A percentile compares a stretch with the other conserved stretches of the same genome.
phyloP scores from a whole-genome alignment of 169 alveolate species.

The Neospora caninum region DNA sequence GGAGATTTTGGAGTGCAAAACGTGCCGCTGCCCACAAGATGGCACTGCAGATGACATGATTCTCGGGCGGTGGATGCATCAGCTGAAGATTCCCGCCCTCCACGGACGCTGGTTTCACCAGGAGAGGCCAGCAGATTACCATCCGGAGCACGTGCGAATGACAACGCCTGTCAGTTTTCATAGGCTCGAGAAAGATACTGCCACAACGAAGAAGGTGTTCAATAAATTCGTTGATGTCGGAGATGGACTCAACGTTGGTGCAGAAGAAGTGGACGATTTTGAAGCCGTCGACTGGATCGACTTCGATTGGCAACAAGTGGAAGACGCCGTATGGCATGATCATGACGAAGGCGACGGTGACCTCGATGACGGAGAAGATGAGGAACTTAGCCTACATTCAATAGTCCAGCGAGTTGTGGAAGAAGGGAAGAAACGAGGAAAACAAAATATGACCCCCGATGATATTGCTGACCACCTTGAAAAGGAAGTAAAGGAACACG shows the following conservation, averaged over 20 bases:
- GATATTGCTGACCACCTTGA: slow-evolving; percentile 41
- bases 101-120: slow-evolving; percentile 55
- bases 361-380: slow-evolving; percentile 21
- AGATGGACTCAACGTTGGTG: slow-evolving; percentile 24
- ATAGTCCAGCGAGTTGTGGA: neutral
- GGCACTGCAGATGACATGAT: slow-evolving; percentile 63
- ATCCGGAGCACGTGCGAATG: slow-evolving; percentile 15
- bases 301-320: slow-evolving; percentile 59
- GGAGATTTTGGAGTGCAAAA: slow-evolving; percentile 23
- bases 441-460: slow-evolving; percentile 41
- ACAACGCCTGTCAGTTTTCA: slow-evolving; percentile 53
- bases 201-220: slow-evolving; percentile 13
- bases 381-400: slow-evolving; percentile 5
- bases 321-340: slow-evolving; percentile 45
- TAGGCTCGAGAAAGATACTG: slow-evolving; percentile 5
- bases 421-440: slow-evolving; percentile 23
- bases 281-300: slow-evolving; percentile 58
- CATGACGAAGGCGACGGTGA: slow-evolving; percentile 11
- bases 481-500: slow-evolving; percentile 44
- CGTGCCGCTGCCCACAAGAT: slow-evolving; percentile 42
- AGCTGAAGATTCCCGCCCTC: slow-evolving; percentile 40
- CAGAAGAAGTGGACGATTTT: slow-evolving; percentile 20
- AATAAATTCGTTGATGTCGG: slow-evolving; percentile 27
- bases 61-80: slow-evolving; percentile 55
- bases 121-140: slow-evolving; percentile 58